Evolutionary conservation across 805 yeast genomes (phyloP), one percentile per base, ranked within the genome.

Genomic region (Saccharomycopsis sp.): DNA sequence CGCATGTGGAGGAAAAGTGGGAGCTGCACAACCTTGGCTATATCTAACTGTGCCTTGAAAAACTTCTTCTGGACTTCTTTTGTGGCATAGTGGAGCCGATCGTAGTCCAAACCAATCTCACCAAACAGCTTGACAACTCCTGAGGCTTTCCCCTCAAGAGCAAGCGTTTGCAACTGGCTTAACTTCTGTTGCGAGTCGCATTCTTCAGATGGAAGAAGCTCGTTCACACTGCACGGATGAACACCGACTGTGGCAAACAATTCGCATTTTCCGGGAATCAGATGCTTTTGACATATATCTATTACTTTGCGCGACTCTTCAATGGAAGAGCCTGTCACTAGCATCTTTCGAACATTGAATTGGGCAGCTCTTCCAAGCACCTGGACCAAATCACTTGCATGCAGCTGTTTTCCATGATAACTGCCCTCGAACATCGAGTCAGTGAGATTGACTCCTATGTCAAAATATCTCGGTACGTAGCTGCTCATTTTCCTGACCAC

Each of bases 31-130:
- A 50, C 29, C 69, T 79, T 71, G 1, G 85, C 79, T 16, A 89
- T 69, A 56, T 87, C 85, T 61, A 94, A 75, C 70, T 94, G 99
- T 61, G 75, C 75, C 61, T 76, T 78, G 67, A 94, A 94, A 71
- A 82, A 87, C 24, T 75, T 66, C 44, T 73, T 64, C 69, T 94
- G 99, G 61, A 81, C 79, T 4, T 80, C 84, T 57, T 76, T 81
- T 1, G 87, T 74, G 0, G 97, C 81, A 66, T 82, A 87, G 64
- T 88, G 85, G 54, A 94, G 73, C 60, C 99, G 74, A 70, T 94
- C 99, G 68, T 91, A 92, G 68, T 94, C 99, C 52, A 94, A 75
- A 0, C 99, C 99, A 54, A 94, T 83, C 71, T 94, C 99, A 14
- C 99, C 99, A 72, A 91, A 85, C 1, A 97, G 94, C 65, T 79